phyloP scores from a whole-genome alignment of 495 filamentous ascomycete species.

The Podospora tetraspora region DNA sequence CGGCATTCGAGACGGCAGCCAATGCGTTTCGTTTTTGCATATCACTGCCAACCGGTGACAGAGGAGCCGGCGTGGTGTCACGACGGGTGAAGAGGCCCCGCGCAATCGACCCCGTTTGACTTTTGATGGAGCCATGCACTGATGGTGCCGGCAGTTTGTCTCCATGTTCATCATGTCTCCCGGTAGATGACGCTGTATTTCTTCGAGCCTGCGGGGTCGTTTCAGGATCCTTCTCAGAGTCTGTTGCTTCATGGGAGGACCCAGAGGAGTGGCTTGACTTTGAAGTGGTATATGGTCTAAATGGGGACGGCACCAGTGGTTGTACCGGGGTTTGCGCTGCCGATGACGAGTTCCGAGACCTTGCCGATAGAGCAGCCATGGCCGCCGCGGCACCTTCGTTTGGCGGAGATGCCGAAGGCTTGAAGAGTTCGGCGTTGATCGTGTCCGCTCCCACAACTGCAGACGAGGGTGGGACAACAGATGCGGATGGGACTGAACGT shows the following conservation, averaged over 20 bases:
- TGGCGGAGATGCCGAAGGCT: slow-evolving; percentile 40
- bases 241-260: slow-evolving; percentile 32
- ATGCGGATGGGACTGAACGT: slow-evolving; percentile 44
- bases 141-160: slow-evolving; percentile 33
- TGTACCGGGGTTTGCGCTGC: slow-evolving; percentile 46
- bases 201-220: slow-evolving; percentile 36
- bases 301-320: slow-evolving; percentile 46
- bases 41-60: slow-evolving; percentile 24
- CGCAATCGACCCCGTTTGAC: slow-evolving; percentile 32
- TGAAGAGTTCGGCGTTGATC: slow-evolving; percentile 54
- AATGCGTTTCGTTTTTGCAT: slow-evolving; percentile 41
- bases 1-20: slow-evolving; percentile 63
- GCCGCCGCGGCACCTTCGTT: slow-evolving; percentile 51
- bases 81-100: slow-evolving; percentile 38
- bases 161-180: slow-evolving; percentile 24
- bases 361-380: slow-evolving; percentile 64
- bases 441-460: slow-evolving; percentile 60
- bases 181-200: slow-evolving; percentile 40
- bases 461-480: slow-evolving; percentile 58
- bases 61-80: slow-evolving; percentile 27
- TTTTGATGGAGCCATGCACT: slow-evolving; percentile 32
- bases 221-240: slow-evolving; percentile 32
- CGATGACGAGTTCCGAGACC: slow-evolving; percentile 49
- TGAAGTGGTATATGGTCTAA: slow-evolving; percentile 35
- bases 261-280: slow-evolving; percentile 41